Conservation (phyloP, 805 yeast species). For the Starmerella powellii region DNA sequence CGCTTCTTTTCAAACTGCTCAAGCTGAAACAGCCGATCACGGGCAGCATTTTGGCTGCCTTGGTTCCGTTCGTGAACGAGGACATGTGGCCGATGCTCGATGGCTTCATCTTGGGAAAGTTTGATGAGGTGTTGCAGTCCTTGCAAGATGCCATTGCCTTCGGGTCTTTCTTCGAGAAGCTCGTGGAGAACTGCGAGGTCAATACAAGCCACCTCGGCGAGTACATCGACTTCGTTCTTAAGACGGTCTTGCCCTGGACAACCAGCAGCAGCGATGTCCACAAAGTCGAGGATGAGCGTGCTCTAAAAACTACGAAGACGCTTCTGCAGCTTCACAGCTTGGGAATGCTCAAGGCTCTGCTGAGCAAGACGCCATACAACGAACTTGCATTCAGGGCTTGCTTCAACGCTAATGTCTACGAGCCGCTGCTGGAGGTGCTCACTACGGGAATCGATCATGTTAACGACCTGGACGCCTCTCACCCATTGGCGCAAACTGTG, state of each 20-base stretch:
- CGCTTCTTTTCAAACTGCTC: conserved; percentile 36
- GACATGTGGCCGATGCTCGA: conserved; percentile 17
- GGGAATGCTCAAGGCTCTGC: conserved; percentile 37
- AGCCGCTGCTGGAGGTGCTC: conserved; percentile 44
- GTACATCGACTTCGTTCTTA: conserved; percentile 60
- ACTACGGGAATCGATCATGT: conserved; percentile 50
- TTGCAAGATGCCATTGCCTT: conserved; percentile 53
- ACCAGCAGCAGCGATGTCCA: conserved; percentile 18
- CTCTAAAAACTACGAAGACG: conserved; percentile 25
- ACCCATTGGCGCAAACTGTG: conserved; percentile 32
- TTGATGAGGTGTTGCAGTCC: conserved; percentile 38
- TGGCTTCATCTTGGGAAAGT: conserved; percentile 24
- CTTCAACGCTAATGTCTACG: conserved; percentile 47
- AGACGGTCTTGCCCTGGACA: conserved; percentile 48
- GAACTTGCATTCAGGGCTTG: conserved; percentile 38
- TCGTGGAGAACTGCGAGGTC: conserved; percentile 21
- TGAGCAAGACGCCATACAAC: not conserved
- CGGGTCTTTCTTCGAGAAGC: conserved; percentile 38
- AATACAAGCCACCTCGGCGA: conserved; percentile 3
- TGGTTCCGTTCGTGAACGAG: conserved; percentile 29
- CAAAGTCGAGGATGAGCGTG: not conserved
- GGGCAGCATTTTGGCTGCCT: conserved; percentile 46
- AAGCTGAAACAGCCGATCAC: conserved; percentile 37
- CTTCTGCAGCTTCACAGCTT: conserved; percentile 44
- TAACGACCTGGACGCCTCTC: conserved; percentile 30